phyloP scores from a whole-genome alignment of 352 stramenopile genomes.

The Phytophthora pinifolia region DNA sequence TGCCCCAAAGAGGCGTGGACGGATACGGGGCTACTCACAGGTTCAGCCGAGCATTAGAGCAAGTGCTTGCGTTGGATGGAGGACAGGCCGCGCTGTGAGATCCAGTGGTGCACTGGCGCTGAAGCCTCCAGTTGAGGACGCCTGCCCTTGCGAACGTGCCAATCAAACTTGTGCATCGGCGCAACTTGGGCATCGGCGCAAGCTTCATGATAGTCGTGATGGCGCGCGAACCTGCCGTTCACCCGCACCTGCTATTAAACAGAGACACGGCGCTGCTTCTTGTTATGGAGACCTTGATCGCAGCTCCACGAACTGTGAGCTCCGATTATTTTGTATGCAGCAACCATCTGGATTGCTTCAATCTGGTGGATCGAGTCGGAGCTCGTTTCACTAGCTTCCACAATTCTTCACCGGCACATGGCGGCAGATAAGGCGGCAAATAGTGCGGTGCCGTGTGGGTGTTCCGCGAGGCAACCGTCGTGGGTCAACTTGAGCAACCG shows the following conservation, averaged over 20 bases:
- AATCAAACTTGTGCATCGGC: conserved; percentile 11
- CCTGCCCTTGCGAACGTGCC: background rate
- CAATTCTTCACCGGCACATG: conserved; percentile 15
- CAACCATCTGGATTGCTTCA: conserved; percentile 28
- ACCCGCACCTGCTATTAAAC: too few species aligned
- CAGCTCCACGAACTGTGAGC: background rate
- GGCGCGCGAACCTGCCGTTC: background rate
- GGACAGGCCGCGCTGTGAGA: conserved; percentile 8
- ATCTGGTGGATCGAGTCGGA: conserved; percentile 21
- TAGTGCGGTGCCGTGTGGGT: conserved; percentile 2
- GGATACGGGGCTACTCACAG: conserved; percentile 21
- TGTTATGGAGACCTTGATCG: too few species aligned
- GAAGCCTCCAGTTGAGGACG: background rate
- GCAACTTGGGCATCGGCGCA: too few species aligned
- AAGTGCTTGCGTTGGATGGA: background rate
- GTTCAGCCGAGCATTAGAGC: conserved; percentile 11
- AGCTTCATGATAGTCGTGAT: too few species aligned
- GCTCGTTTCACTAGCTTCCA: conserved; percentile 11
- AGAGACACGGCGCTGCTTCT: too few species aligned
- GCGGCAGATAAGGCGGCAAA: background rate
- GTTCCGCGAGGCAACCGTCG: conserved; percentile 7
- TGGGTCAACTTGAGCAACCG: background rate
- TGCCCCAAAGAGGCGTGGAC: conserved; percentile 8
- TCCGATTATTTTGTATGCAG: conserved; percentile 14
- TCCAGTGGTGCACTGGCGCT: background rate